These are phyloP conservation scores for Batkoa obscura DNA, from an alignment of 371 early-diverging fungal species.

Conservation along the genomic window DNA sequence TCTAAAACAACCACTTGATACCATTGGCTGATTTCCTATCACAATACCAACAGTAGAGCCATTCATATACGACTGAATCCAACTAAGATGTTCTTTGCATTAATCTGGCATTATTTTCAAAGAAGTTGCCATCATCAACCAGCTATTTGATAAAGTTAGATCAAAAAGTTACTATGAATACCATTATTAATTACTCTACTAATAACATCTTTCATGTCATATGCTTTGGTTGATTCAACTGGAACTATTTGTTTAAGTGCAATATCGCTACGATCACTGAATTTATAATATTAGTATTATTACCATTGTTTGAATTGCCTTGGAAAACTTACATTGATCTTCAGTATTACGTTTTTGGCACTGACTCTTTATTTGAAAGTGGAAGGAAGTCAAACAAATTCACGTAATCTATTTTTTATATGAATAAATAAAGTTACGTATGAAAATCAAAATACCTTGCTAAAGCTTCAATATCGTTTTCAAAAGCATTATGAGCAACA, in stretches of 20 bases:
- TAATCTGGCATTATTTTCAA: conserved; percentile 85
- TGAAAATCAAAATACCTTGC: conserved; percentile 18
- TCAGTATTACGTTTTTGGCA: conserved; percentile 46
- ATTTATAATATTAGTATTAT: background rate
- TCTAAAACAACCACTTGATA: conserved; percentile 91
- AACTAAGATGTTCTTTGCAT: conserved; percentile 81
- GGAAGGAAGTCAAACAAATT: conserved; percentile 81
- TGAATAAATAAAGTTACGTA: background rate
- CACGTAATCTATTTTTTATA: too few relatives aligned
- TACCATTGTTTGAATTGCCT: conserved; percentile 7
- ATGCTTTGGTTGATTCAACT: conserved; percentile 75
- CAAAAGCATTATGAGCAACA: conserved; percentile 82
- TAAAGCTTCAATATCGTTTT: conserved; percentile 90
- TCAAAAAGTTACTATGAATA: background rate
- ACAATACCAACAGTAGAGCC: conserved; percentile 88
- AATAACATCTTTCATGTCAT: conserved; percentile 86
- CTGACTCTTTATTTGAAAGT: conserved; percentile 49
- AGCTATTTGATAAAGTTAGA: conserved; percentile 17
- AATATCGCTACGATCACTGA: conserved; percentile 41
- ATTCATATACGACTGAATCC: conserved; percentile 73
- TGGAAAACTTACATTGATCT: too few relatives aligned
- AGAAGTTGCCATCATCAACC: conserved; percentile 71
- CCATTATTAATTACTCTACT: conserved; percentile 36
- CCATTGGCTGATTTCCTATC: conserved; percentile 89
- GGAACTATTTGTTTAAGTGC: conserved; percentile 80